Evolutionary conservation across 768 basidiomycete species (phyloP), one percentile per base, ranked within the genome.

Genomic region (Lactarius quietus): DNA sequence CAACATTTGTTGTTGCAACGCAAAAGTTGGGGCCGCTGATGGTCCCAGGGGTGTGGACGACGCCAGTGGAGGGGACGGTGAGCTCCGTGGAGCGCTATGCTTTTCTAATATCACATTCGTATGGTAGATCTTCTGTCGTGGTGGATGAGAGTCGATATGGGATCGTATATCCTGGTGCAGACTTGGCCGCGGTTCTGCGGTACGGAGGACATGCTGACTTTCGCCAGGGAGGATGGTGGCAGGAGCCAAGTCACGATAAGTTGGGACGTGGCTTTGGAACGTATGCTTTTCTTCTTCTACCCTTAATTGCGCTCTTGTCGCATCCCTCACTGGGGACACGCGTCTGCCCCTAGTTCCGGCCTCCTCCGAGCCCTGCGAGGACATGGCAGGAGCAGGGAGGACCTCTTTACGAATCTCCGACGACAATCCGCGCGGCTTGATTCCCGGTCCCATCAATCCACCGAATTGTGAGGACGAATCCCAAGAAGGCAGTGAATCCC

Each of bases 401-500:
- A 36, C 20, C 61, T 62, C 65, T 28, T 55, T 62, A 41, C 60
- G 65, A 62, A 36, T 38, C n/a, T 57, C 65, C 26, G 61, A 66
- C 10, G 65, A 66, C 15, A n/a, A 53, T 28, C 61, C 41, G 17
- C 61, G 65, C 17, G 65, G 65, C 51, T 62, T 62, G n/a, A 66
- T 56, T 35, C 65, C 65, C 20, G 65, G 65, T 26, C 65, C 65
- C 39, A 62, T 62, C 20, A 66, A 31, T 20, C 38, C 57, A 43
- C 57, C 45, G 39, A 62, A 57, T 43, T 57, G 61, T 18, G 51
- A 3, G n/a, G 65, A 35, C n/a, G 64, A 38, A n/a, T 65, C 64
- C 55, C 43, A 61, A 31, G 64, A 38, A 29, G 54, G 43, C 10
- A 45, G 28, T 23, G 57, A 31, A 45, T 58, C 65, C 65, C 65